phyloP scores from a whole-genome alignment of 2,329 filamentous ascomycete species.

The Magnaporthiopsis poae region DNA sequence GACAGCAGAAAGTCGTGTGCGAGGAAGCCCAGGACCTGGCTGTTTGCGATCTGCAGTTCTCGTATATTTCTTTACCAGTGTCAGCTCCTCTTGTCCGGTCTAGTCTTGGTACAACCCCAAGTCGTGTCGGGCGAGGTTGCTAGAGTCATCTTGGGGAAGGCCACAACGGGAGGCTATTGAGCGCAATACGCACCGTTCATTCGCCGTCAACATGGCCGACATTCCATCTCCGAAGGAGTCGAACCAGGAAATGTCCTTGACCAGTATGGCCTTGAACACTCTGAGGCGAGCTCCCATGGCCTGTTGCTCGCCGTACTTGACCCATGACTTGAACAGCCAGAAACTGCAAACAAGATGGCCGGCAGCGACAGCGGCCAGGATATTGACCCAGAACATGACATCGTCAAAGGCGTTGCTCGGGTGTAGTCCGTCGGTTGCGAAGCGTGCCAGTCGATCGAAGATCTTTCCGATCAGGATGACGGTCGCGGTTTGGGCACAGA shows the following conservation, averaged over 20 bases:
- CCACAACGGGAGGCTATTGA: neutral
- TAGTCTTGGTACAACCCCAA: neutral
- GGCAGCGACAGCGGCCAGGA: constrained; percentile 53
- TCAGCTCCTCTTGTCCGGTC: constrained; percentile 4
- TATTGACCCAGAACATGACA: constrained; percentile 51
- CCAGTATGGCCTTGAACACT: constrained; percentile 60
- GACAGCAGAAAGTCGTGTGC: constrained; percentile 56
- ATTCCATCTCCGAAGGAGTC: constrained; percentile 64
- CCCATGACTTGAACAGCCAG: constrained; percentile 59
- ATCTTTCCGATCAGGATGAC: constrained; percentile 65
- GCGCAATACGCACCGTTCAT: constrained; percentile 56
- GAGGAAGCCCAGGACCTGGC: constrained; percentile 66
- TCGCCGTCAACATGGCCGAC: constrained; percentile 57
- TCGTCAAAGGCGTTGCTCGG: constrained; percentile 37
- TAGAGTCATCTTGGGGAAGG: too few relatives aligned
- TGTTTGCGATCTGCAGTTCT: constrained; percentile 71
- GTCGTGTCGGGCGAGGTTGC: neutral
- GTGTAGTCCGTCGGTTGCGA: constrained; percentile 45
- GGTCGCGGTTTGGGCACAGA: constrained; percentile 53
- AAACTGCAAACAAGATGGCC: constrained; percentile 47
- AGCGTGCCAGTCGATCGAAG: constrained; percentile 61
- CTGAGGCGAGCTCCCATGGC: constrained; percentile 53
- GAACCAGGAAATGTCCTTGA: constrained; percentile 72
- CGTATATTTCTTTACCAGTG: constrained; percentile 56
- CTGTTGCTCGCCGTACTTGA: constrained; percentile 72